Conservation (phyloP, 139 green algal species). For the Ettlia oleoabundans region DNA sequence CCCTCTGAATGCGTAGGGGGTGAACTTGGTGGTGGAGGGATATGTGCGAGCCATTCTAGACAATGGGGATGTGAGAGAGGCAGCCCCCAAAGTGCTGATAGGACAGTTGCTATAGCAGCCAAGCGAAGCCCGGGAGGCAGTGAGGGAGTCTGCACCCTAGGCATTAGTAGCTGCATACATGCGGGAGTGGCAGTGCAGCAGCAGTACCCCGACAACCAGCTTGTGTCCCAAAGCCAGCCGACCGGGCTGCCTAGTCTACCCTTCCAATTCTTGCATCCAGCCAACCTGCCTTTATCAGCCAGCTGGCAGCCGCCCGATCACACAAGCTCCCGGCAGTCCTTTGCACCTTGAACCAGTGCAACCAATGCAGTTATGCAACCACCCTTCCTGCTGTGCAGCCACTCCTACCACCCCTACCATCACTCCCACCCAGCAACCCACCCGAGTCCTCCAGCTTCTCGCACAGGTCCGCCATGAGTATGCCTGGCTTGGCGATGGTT, state of each 20-base stretch:
- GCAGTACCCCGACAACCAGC: no score
- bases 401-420: background rate
- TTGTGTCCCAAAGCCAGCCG: no score
- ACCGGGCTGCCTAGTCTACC: no score
- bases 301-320: no score
- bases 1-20: no score
- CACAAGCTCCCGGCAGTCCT: no score
- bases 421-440: background rate
- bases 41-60: background rate
- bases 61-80: background rate
- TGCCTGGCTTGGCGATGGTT: slow-evolving; percentile 91
- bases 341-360: no score
- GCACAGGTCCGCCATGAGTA: slow-evolving; percentile 91
- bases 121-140: background rate
- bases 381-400: background rate
- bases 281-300: no score
- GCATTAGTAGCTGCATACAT: background rate
- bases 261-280: no score
- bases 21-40: no score
- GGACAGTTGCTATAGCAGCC: background rate
- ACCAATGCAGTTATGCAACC: no score
- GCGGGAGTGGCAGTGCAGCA: no score
- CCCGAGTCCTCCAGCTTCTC: slow-evolving; percentile 91
- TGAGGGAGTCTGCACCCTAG: background rate
- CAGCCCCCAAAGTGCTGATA: background rate